These are phyloP conservation scores for Backusella macrospora DNA, from an alignment of 192 early-diverging fungal species.

Conservation along the genomic window DNA sequence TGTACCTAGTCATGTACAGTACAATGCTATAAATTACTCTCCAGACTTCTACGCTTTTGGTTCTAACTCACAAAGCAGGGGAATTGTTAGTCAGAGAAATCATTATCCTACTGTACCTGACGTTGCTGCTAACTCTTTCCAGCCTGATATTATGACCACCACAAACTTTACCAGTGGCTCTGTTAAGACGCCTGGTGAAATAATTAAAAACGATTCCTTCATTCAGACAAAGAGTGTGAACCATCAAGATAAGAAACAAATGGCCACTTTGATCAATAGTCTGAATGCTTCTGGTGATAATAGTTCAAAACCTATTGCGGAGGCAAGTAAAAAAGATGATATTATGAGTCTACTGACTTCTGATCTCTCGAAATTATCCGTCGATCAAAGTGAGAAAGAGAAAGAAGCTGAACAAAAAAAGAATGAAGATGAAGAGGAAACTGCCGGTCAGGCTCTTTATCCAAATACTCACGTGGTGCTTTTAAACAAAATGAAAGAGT, in stretches of 20 bases:
- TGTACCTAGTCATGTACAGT: not conserved
- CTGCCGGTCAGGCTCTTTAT: conserved; percentile 15
- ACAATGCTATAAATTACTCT: not conserved
- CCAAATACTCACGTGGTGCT: not conserved
- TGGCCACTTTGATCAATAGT: conserved; percentile 13
- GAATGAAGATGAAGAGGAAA: conserved; percentile 17
- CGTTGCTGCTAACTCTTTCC: not conserved
- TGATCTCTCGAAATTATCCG: conserved; percentile 12
- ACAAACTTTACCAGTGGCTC: conserved; percentile 11
- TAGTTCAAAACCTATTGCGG: not conserved
- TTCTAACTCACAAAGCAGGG: not conserved
- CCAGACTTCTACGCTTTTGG: not conserved
- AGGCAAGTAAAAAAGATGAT: not conserved
- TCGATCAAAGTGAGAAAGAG: not conserved
- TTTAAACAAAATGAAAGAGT: conserved; percentile 17
- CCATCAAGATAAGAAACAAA: conserved; percentile 2
- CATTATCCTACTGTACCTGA: conserved; percentile 13
- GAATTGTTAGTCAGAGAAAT: conserved; percentile 4
- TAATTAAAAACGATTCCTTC: conserved; percentile 3
- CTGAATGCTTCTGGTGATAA: not conserved
- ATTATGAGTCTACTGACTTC: not conserved
- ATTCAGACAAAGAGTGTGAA: not conserved
- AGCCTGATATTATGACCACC: conserved; percentile 5
- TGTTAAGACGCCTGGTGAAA: not conserved
- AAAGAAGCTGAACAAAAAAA: not conserved